These are phyloP conservation scores for Chrysanthemum lavandulifolium DNA, from an alignment of 129 eudicot species.

Conservation along the genomic window DNA sequence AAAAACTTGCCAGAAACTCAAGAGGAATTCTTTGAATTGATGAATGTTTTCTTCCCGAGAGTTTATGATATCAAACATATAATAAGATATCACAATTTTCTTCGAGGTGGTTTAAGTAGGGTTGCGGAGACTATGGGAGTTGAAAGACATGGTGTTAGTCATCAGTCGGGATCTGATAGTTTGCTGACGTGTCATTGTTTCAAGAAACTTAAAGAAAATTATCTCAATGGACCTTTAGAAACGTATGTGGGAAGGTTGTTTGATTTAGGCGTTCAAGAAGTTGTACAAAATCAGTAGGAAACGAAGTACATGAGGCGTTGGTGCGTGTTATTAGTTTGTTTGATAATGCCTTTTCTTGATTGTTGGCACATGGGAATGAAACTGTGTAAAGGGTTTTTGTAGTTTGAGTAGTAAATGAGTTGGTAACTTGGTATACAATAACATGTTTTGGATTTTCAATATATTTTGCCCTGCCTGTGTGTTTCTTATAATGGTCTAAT, in stretches of 20 bases:
- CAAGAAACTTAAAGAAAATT: conserved; percentile 44
- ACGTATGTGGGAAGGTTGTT: conserved; percentile 48
- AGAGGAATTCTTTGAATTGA: conserved; percentile 42
- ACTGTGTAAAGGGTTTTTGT: conserved; percentile 16
- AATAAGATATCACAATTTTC: conserved; percentile 42
- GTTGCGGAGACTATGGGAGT: conserved; percentile 44
- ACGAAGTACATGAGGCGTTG: conserved; percentile 8
- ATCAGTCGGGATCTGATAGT: conserved; percentile 67
- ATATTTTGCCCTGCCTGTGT: background rate
- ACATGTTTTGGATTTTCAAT: conserved; percentile 21
- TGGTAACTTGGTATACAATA: conserved; percentile 29
- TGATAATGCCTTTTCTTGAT: conserved; percentile 22
- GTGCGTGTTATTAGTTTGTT: conserved; percentile 15
- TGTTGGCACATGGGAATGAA: background rate
- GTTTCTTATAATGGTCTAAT: conserved; percentile 12
- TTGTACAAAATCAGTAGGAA: conserved; percentile 24
- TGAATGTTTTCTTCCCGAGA: conserved; percentile 42
- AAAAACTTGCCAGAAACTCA: conserved; percentile 44
- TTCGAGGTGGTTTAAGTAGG: conserved; percentile 55
- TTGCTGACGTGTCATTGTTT: conserved; percentile 43
- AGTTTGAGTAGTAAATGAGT: conserved; percentile 30
- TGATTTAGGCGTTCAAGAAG: conserved; percentile 41
- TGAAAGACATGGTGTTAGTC: conserved; percentile 44
- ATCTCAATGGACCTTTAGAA: conserved; percentile 37
- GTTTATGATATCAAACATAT: conserved; percentile 54